A percentile compares a stretch with the other conserved stretches of the same genome.
These are phyloP conservation scores for Ochromonadaceae sp. DNA, from an alignment of 352 stramenopile genomes.

Conservation along the genomic window DNA sequence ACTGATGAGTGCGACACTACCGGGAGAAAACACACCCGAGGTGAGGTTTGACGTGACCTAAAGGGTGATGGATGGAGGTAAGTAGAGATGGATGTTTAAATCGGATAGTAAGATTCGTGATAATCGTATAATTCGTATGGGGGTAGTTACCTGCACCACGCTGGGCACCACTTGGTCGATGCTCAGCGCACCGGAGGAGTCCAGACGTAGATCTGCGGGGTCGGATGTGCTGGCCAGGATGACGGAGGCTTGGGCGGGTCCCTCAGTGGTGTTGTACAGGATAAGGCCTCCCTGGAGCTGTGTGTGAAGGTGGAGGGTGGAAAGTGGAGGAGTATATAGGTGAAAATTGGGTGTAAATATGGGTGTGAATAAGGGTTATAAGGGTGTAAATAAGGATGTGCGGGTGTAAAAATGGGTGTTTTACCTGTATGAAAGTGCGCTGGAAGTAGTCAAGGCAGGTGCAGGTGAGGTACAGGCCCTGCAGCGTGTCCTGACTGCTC, in stretches of 20 bases:
- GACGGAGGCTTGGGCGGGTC: neutral
- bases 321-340: too few relatives aligned
- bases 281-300: too few relatives aligned
- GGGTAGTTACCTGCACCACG: too few relatives aligned
- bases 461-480: neutral
- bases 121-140: too few relatives aligned
- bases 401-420: too few relatives aligned
- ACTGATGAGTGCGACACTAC: neutral
- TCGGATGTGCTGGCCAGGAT: neutral
- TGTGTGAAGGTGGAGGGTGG: too few relatives aligned
- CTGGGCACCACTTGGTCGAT: neutral
- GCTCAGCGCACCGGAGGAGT: neutral
- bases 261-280: neutral
- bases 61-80: too few relatives aligned
- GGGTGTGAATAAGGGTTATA: too few relatives aligned
- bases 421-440: constrained; percentile 1
- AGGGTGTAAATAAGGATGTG: too few relatives aligned
- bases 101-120: too few relatives aligned
- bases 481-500: neutral
- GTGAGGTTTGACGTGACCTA: neutral
- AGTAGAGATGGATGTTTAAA: too few relatives aligned
- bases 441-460: neutral
- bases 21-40: neutral
- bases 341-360: too few relatives aligned
- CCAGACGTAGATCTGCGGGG: neutral